These are phyloP conservation scores for Tulasnella sp. DNA, from an alignment of 768 basidiomycete species.

Conservation along the genomic window DNA sequence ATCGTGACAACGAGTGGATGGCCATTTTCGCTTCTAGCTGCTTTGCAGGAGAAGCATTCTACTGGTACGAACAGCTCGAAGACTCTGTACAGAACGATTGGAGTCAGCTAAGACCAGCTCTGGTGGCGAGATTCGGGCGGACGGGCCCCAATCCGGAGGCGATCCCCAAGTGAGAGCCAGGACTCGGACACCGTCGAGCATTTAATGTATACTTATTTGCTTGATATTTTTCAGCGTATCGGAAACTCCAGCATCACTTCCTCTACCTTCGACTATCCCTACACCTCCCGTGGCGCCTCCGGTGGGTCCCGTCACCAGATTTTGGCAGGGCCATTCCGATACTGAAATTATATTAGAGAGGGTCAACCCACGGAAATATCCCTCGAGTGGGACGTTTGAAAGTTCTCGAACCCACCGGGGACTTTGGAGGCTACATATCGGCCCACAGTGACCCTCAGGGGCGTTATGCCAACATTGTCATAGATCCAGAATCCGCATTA, in stretches of 20 bases:
- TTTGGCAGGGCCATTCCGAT: no score
- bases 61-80: slow-evolving; percentile 14
- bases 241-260: neutral
- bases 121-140: neutral
- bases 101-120: neutral
- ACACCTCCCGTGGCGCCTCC: neutral
- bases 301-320: neutral
- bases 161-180: neutral
- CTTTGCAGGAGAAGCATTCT: neutral
- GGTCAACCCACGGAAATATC: neutral
- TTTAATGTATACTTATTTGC: no score
- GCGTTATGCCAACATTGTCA: neutral
- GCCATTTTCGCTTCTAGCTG: neutral
- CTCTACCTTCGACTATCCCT: neutral
- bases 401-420: neutral
- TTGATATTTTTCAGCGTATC: neutral
- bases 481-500: neutral
- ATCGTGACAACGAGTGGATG: slow-evolving; percentile 16
- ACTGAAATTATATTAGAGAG: neutral
- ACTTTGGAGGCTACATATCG: neutral
- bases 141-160: no score
- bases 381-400: neutral
- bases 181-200: no score
- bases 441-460: neutral
- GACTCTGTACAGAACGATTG: neutral